A percentile compares a stretch with the other conserved stretches of the same genome.
These are phyloP conservation scores for Melaleuca quinquenervia DNA, from an alignment of 345 rosid genomes.

Conservation along the genomic window DNA sequence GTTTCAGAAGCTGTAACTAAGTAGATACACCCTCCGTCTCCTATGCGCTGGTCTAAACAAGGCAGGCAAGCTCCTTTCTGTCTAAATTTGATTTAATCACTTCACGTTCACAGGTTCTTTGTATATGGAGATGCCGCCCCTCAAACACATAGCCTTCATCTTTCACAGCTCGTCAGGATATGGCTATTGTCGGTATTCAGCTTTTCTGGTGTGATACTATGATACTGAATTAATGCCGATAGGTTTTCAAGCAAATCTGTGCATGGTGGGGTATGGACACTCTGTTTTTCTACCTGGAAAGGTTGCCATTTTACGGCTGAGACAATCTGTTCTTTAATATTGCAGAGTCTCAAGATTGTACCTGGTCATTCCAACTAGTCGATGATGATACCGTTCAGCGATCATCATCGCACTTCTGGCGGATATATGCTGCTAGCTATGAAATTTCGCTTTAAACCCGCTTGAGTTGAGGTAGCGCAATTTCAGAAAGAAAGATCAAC, in stretches of 20 bases:
- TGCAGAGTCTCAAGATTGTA: background rate
- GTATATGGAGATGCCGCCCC: background rate
- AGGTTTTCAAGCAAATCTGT: background rate
- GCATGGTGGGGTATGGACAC: background rate
- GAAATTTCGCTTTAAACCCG: background rate
- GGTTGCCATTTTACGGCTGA: background rate
- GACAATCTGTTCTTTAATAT: background rate
- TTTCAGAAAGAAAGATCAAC: background rate
- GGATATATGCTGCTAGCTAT: background rate
- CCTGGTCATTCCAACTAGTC: background rate
- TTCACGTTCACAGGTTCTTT: background rate
- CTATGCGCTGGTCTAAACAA: slow-evolving; percentile 36
- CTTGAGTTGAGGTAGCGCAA: background rate
- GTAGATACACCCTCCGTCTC: slow-evolving; percentile 31
- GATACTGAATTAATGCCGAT: background rate
- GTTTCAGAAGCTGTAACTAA: slow-evolving; percentile 32
- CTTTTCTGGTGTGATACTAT: background rate
- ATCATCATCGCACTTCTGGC: background rate
- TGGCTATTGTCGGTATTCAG: background rate
- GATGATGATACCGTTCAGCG: too few relatives aligned
- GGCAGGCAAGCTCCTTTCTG: slow-evolving; percentile 23
- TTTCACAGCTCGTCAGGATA: background rate
- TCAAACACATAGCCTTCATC: background rate
- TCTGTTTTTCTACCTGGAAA: background rate
- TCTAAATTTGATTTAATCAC: background rate